A percentile compares a stretch with the other conserved stretches of the same genome.
These are phyloP conservation scores for Calonectria pteridis DNA, from an alignment of 2,329 filamentous ascomycete genomes.

Conservation along the genomic window DNA sequence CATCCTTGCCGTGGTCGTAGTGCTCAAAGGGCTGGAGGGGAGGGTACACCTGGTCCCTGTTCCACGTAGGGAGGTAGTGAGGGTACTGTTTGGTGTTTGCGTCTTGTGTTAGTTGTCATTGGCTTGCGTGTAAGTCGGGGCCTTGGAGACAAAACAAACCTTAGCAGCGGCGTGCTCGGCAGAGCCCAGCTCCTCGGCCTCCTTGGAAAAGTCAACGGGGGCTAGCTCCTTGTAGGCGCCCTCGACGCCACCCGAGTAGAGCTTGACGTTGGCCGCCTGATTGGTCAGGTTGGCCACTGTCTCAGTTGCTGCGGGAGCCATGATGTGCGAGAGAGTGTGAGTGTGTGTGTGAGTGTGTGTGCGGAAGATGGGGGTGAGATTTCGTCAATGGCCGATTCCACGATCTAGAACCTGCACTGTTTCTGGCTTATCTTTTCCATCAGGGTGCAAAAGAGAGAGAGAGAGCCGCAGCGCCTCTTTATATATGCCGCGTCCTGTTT, in stretches of 20 bases:
- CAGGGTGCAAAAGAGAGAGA: not conserved
- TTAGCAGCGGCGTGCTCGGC: slow-evolving; percentile 40
- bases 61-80: slow-evolving; percentile 81
- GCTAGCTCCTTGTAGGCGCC: slow-evolving; percentile 43
- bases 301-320: slow-evolving; percentile 44
- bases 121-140: not conserved
- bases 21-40: slow-evolving; percentile 79
- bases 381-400: slow-evolving; percentile 7
- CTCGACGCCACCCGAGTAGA: slow-evolving; percentile 44
- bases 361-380: not conserved
- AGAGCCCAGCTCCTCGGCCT: slow-evolving; percentile 37
- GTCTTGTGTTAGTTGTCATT: not conserved
- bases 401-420: not conserved
- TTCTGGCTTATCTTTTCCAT: not conserved
- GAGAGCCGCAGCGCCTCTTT: not conserved
- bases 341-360: not conserved
- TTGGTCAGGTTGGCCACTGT: slow-evolving; percentile 27
- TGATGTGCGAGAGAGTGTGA: slow-evolving; percentile 3
- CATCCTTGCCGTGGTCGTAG: slow-evolving; percentile 81
- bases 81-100: slow-evolving; percentile 64
- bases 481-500: not conserved
- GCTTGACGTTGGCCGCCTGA: slow-evolving; percentile 40
- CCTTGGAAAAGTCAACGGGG: slow-evolving; percentile 34
- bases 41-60: slow-evolving; percentile 72
- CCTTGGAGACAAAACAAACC: slow-evolving; percentile 28